A percentile compares a stretch with the other conserved stretches of the same genome.
These are phyloP conservation scores for Sporothrix schenckii DNA, from an alignment of 2,329 filamentous ascomycete species.

Conservation along the genomic window DNA sequence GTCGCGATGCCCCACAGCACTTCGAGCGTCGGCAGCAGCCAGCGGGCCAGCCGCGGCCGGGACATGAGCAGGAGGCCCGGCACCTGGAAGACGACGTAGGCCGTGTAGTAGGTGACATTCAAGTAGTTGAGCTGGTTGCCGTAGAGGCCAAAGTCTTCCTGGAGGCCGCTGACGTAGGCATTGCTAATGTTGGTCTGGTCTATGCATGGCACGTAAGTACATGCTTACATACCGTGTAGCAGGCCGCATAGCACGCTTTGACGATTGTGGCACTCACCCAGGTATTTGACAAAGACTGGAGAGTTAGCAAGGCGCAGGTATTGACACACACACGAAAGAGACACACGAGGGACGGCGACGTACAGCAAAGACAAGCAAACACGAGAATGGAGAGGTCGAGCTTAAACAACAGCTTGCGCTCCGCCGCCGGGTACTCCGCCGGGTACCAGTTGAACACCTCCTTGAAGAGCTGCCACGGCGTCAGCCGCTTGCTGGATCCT, in stretches of 20 bases:
- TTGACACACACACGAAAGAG: background rate
- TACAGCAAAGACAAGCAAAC: constrained; percentile 43
- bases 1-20: constrained; percentile 43
- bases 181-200: constrained; percentile 45
- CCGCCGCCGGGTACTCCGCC: constrained; percentile 40
- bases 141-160: constrained; percentile 46
- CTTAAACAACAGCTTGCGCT: constrained; percentile 43
- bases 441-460: constrained; percentile 46
- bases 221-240: no score
- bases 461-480: constrained; percentile 39
- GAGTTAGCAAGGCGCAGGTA: background rate
- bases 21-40: constrained; percentile 42
- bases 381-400: constrained; percentile 43
- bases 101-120: constrained; percentile 48
- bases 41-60: constrained; percentile 41
- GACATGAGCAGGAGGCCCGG: constrained; percentile 43
- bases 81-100: constrained; percentile 45
- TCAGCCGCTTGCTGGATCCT: constrained; percentile 17
- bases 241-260: no score
- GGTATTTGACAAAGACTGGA: constrained; percentile 43
- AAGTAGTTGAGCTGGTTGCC: constrained; percentile 49
- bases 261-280: constrained; percentile 36
- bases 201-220: constrained; percentile 10
- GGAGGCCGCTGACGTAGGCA: constrained; percentile 47
- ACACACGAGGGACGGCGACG: constrained; percentile 32